Evolutionary conservation across 2,329 filamentous ascomycete species (phyloP).

Genomic region (Trichoderma lentiforme): DNA sequence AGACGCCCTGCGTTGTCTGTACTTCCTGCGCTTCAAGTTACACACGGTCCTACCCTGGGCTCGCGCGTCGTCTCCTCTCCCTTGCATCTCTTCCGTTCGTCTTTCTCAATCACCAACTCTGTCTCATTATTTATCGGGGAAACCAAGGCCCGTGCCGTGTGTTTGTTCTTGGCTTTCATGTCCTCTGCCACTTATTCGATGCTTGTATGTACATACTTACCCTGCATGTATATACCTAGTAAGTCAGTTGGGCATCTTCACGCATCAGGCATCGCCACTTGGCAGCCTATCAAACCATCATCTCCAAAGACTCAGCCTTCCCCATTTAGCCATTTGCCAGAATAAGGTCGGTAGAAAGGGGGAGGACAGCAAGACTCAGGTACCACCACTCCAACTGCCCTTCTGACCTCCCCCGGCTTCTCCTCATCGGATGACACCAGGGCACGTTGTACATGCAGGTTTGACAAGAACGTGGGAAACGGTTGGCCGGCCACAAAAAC

Average conservation of each 20-base stretch:
- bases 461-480: neutral
- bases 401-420: neutral
- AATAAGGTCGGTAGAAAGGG: neutral
- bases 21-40: neutral
- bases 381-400: neutral
- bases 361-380: neutral
- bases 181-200: neutral
- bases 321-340: neutral
- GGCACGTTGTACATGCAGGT: neutral
- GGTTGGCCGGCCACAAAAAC: neutral
- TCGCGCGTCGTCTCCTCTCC: neutral
- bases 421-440: neutral
- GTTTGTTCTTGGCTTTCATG: neutral
- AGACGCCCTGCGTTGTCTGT: neutral
- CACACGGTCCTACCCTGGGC: conserved; percentile 5
- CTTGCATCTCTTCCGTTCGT: neutral
- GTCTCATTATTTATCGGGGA: neutral
- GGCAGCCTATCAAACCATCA: neutral
- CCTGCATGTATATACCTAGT: neutral
- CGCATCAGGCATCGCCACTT: neutral
- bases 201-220: neutral
- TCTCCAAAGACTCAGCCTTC: neutral
- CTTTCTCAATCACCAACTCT: neutral
- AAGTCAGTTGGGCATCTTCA: neutral
- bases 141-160: neutral